Evolutionary conservation across 2,329 filamentous ascomycete species (phyloP).

Genomic region (Exutisphaerella laricina): DNA sequence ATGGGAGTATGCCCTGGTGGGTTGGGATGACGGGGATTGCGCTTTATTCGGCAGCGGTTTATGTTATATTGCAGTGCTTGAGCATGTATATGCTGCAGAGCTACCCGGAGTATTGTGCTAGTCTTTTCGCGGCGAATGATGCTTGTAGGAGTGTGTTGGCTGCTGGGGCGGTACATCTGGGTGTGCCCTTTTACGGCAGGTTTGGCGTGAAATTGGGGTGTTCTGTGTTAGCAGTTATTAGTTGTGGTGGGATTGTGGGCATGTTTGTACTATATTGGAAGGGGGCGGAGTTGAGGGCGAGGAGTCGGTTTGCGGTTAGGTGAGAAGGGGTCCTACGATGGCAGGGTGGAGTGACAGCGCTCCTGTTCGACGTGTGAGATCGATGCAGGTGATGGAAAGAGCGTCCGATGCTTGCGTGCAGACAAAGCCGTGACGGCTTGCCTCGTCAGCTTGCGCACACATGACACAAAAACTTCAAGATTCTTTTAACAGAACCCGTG

Average conservation of each 20-base stretch:
- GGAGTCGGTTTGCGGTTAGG: background rate
- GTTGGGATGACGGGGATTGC: slow-evolving; percentile 35
- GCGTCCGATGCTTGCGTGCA: too few relatives aligned
- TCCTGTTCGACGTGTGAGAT: too few relatives aligned
- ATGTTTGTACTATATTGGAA: slow-evolving; percentile 5
- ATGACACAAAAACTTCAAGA: too few relatives aligned
- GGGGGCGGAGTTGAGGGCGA: background rate
- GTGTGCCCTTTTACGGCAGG: slow-evolving; percentile 48
- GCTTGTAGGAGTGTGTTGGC: slow-evolving; percentile 54
- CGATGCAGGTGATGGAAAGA: too few relatives aligned
- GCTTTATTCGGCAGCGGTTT: slow-evolving; percentile 35
- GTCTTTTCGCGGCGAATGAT: slow-evolving; percentile 56
- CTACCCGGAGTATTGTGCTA: slow-evolving; percentile 46
- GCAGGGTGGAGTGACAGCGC: too few relatives aligned
- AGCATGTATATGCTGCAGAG: slow-evolving; percentile 37
- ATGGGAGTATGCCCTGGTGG: slow-evolving; percentile 35
- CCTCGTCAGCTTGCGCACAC: too few relatives aligned
- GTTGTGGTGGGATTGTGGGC: slow-evolving; percentile 9
- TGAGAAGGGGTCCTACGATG: too few relatives aligned
- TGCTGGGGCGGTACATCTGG: slow-evolving; percentile 54
- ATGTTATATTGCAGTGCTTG: slow-evolving; percentile 40
- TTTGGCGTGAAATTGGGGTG: slow-evolving; percentile 54
- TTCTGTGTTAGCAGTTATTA: slow-evolving; percentile 48
- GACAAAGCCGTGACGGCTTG: too few relatives aligned
- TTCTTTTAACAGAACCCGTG: too few relatives aligned